A percentile compares a stretch with the other conserved stretches of the same genome.
phyloP scores from a whole-genome alignment of 345 rosid genomes.

The Euphorbia peplus region DNA sequence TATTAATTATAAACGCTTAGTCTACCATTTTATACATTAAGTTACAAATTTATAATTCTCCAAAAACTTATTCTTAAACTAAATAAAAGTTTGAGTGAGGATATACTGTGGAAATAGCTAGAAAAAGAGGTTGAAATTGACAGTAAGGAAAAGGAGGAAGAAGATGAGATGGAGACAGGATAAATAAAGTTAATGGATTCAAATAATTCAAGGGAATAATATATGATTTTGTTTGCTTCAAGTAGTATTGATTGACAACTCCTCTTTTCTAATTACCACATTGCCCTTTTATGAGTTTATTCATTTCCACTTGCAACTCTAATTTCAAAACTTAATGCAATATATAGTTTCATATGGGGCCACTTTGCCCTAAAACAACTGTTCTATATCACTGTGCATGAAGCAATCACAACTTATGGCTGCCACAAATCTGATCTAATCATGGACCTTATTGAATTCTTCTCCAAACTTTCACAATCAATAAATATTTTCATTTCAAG shows the following conservation, averaged over 20 bases:
- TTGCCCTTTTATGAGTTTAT: constrained; percentile 31
- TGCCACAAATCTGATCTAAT: background rate
- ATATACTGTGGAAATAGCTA: constrained; percentile 15
- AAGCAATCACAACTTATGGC: background rate
- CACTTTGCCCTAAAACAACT: background rate
- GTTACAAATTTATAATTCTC: no score
- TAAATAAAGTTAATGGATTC: constrained; percentile 25
- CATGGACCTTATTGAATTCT: background rate
- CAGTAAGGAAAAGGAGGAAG: background rate
- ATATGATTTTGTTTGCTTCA: constrained; percentile 47
- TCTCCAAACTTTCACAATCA: background rate
- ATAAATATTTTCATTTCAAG: no score
- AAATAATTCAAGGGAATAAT: constrained; percentile 35
- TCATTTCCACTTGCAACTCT: constrained; percentile 2
- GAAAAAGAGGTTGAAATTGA: constrained; percentile 19
- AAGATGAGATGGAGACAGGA: constrained; percentile 33
- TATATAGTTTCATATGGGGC: constrained; percentile 7
- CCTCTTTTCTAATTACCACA: constrained; percentile 35
- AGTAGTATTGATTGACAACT: constrained; percentile 48
- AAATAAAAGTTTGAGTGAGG: no score
- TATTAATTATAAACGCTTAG: no score
- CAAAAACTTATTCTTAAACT: no score
- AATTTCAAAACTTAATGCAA: background rate
- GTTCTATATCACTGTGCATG: background rate
- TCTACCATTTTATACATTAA: no score